Base-by-base conservation (phyloP, 1,139 yeast species). In the Candida frijolesensis region DNA sequence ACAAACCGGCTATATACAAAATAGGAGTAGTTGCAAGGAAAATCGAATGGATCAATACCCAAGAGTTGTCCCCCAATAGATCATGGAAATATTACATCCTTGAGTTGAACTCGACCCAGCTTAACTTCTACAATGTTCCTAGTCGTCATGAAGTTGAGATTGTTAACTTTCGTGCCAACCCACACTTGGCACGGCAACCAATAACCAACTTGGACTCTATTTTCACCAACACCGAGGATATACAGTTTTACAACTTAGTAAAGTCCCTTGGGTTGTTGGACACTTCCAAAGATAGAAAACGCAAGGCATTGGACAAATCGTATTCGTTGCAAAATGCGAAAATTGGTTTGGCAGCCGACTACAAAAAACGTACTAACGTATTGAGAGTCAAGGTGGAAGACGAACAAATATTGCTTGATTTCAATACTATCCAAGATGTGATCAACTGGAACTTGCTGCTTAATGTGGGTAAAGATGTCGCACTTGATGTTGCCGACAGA, bases 101-200 rank as follows among this genome's bases (percentile, higher is more conserved):
- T 68, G 94, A 87, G 60, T 67, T 87, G 34, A 87, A 87, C 66
- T 84, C 89, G 2, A 87, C 94, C 1, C 94, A 87, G 66, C 63
- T 87, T 35, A 87, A 87, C 64, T 72, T 87, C 48, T 87, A 87
- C 62, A 54, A 59, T 9, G 65, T 76, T 4, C 80, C 80, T 1
- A 60, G 61, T 39, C 59, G 64, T 48, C 46, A 76, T 51, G 78
- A 74, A 56, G 54, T 64, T 60, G 61, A 64, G 43, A 29, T 74
- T 4, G 40, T 68, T 29, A 50, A 55, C 11, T 71, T 66, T 50
- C 52, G 48, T 33, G 57, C 65, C 4, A 51, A 42, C 22, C 29
- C 44, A n/a, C 29, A 29, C 19, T 2, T 49, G 55, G 53, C 61
- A 65, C 47, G 53, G n/a, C 47, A 49, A 14, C 60, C 57, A 40